Conservation (phyloP, 2,329 filamentous ascomycete species). For the Pyricularia grisea region DNA sequence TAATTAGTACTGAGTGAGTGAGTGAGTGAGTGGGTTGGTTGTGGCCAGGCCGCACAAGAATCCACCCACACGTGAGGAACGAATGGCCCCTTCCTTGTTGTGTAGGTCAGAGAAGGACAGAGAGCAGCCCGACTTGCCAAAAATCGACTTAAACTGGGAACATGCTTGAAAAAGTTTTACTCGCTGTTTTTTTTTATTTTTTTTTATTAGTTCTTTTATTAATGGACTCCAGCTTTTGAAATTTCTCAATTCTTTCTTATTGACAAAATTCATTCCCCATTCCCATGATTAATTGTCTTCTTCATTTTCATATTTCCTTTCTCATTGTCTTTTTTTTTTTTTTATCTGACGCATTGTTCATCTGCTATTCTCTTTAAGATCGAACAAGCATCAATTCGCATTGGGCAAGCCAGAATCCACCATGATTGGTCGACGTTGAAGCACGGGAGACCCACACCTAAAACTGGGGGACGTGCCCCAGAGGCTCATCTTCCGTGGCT, state of each 20-base stretch:
- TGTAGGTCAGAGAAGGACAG: not conserved
- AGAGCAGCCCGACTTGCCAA: not conserved
- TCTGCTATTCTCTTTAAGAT: not conserved
- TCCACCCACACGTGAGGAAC: not conserved
- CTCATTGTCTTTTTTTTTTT: no score
- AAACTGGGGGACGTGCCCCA: not conserved
- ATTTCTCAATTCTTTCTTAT: not conserved
- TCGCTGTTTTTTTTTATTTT: not conserved
- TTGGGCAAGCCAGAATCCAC: not conserved
- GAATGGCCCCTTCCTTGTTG: no score
- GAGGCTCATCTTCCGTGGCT: not conserved
- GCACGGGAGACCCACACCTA: not conserved
- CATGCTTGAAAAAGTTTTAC: not conserved
- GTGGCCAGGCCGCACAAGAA: not conserved
- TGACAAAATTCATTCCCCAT: no score
- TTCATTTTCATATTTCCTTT: no score
- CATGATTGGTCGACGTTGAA: not conserved
- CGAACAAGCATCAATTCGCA: not conserved
- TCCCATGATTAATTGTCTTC: no score
- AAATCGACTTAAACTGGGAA: not conserved
- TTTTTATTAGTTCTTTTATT: no score
- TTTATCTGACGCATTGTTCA: not conserved
- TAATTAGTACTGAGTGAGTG: not conserved
- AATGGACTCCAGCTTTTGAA: not conserved
- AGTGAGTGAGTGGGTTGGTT: no score